A percentile compares a stretch with the other conserved stretches of the same genome.
Conservation (phyloP, 352 stramenopile species). For the Pythium diclinum region DNA sequence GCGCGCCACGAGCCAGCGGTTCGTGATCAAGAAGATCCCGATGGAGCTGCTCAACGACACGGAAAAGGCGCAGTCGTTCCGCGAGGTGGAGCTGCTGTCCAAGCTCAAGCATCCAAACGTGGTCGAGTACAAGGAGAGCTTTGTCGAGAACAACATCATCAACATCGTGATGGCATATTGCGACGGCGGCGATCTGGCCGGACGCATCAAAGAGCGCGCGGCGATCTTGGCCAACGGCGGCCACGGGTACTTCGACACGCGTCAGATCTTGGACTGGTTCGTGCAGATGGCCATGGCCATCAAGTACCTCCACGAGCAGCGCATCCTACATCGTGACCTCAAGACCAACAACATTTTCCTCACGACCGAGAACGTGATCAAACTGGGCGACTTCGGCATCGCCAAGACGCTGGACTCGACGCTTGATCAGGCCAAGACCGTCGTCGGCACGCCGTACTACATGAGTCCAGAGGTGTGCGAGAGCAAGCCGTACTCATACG, state of each 20-base stretch:
- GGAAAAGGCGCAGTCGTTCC: constrained; percentile 75
- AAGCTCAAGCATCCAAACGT: constrained; percentile 93
- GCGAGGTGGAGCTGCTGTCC: constrained; percentile 88
- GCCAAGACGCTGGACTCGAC: constrained; percentile 82
- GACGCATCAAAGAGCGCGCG: constrained; percentile 55
- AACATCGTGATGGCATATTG: constrained; percentile 96
- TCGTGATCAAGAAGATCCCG: constrained; percentile 86
- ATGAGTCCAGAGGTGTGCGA: constrained; percentile 93
- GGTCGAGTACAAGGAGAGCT: constrained; percentile 93
- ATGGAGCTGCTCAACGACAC: constrained; percentile 77
- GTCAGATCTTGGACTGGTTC: constrained; percentile 84
- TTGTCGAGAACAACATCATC: constrained; percentile 74
- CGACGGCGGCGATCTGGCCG: constrained; percentile 86
- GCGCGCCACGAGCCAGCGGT: constrained; percentile 37
- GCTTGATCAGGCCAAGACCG: constrained; percentile 83
- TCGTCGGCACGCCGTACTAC: constrained; percentile 93
- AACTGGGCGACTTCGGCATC: constrained; percentile 94
- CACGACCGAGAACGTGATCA: constrained; percentile 81
- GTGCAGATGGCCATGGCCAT: constrained; percentile 94
- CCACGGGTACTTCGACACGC: constrained; percentile 53
- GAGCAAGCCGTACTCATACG: constrained; percentile 90
- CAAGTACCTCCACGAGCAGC: constrained; percentile 91
- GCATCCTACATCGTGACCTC: constrained; percentile 91
- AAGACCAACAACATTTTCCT: constrained; percentile 95
- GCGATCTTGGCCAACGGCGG: constrained; percentile 28